Evolutionary conservation across 208 protist species (phyloP), one percentile per base, ranked within the genome.

Genomic region (Vickermania spadyakhi): DNA sequence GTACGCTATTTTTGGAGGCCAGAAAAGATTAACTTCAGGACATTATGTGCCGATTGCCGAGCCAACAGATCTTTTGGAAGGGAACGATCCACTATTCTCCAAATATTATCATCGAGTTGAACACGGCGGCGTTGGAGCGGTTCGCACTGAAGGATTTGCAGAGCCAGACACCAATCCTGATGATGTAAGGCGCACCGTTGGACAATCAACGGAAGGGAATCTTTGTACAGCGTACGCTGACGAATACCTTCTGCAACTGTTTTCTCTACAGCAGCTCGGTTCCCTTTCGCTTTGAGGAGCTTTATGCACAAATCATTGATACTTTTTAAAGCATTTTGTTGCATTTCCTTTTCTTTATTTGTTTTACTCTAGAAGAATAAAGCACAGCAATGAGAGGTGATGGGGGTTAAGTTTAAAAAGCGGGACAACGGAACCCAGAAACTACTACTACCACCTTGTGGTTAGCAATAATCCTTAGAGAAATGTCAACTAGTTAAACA

Each of bases 141-240:
- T 14, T 54, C 54, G 60, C 78, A 83, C 49, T 75, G 62, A 29
- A 90, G 50, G 0, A 89, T 68, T 2, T 59, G 65, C 26, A 93
- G 62, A 3, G 86, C 82, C 7, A 81, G 56, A 28, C 65, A 54
- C 86, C 86, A 93, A 28, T 78, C 70, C 5, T 74, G 70, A 3
- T 52, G 61, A 51, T 49, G 61, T 1, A 66, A 59, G 5, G 72
- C 74, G 1, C 84, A 72, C 7, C 75, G 71, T 62, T 93, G 86
- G 2, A 90, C 25, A 1, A 93, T 60, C n/a, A 93, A 57, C 0
- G 74, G 83, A 2, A 93, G 69, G 0, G 82, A 84, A 52, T 77
- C 73, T 56, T 73, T 81, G 64, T 89, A 74, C 2, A 93, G 13
- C 0, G 82, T 72, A 22, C 75, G 66, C 64, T 84, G 77, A n/a